Conservation (phyloP, 177 flowering plant species). For the Tripterygium wilfordii region DNA sequence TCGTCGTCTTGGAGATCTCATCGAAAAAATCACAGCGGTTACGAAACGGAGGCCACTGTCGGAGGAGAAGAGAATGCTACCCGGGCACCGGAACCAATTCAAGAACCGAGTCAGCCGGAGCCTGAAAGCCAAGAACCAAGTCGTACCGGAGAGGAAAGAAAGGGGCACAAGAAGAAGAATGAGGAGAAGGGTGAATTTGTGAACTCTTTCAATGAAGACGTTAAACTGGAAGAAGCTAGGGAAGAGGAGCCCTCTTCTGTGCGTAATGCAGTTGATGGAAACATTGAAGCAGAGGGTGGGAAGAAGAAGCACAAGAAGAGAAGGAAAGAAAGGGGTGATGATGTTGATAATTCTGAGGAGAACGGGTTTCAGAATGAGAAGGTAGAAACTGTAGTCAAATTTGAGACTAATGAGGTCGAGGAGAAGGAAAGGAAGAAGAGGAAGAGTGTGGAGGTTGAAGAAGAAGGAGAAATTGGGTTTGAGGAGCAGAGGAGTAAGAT, state of each 20-base stretch:
- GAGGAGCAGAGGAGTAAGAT: background rate
- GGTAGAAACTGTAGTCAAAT: too few species aligned
- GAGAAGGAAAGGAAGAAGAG: background rate
- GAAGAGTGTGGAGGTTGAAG: constrained; percentile 1
- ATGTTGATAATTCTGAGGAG: too few species aligned
- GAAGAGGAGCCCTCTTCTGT: too few species aligned
- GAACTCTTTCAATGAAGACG: too few species aligned
- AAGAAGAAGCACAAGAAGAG: background rate
- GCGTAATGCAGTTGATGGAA: too few species aligned
- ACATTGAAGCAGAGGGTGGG: too few species aligned
- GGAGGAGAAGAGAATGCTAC: too few species aligned
- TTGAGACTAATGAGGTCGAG: too few species aligned
- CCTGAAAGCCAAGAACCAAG: background rate
- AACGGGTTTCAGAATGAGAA: too few species aligned
- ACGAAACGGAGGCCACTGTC: background rate
- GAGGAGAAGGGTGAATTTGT: background rate
- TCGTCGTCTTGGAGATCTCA: constrained; percentile 4
- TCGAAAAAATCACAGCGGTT: background rate
- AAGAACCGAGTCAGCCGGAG: background rate
- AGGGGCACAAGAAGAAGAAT: constrained; percentile 2
- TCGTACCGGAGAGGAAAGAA: background rate
- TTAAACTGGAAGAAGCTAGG: too few species aligned
- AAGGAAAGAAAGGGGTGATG: too few species aligned
- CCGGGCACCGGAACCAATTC: background rate
- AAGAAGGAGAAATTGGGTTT: background rate